A percentile compares a stretch with the other conserved stretches of the same genome.
phyloP scores from a whole-genome alignment of 768 basidiomycete species.

The Russula earlei region DNA sequence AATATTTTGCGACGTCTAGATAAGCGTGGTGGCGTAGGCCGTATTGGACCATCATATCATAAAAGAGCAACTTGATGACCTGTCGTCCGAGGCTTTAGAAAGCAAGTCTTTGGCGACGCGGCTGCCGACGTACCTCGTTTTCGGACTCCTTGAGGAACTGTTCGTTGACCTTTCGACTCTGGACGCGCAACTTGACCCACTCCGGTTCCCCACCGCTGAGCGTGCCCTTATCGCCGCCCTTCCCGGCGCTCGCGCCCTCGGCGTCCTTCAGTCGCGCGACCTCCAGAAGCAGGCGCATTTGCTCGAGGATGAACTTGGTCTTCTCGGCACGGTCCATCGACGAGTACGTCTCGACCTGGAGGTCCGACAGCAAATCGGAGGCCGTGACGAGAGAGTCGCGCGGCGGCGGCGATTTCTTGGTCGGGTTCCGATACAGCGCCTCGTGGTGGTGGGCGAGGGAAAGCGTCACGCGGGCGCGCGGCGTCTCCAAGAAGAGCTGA shows the following conservation, averaged over 20 bases:
- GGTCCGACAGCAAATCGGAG: conserved; percentile 84
- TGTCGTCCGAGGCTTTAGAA: conserved; percentile 27
- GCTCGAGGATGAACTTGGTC: conserved; percentile 95
- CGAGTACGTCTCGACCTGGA: conserved; percentile 98
- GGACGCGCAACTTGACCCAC: conserved; percentile 89
- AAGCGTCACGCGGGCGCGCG: conserved; percentile 88
- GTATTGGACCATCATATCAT: conserved; percentile 93
- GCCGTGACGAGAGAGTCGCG: conserved; percentile 70
- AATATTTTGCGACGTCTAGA: conserved; percentile 90
- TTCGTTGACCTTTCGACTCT: conserved; percentile 89
- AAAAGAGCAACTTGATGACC: conserved; percentile 94
- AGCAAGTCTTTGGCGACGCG: background rate
- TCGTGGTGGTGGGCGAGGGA: conserved; percentile 83
- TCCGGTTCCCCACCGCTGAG: conserved; percentile 73
- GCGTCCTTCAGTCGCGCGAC: conserved; percentile 70
- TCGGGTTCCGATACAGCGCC: conserved; percentile 41
- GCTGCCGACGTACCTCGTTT: conserved; percentile 58
- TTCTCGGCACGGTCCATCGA: conserved; percentile 98
- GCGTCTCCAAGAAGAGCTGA: conserved; percentile 94
- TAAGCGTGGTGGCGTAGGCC: conserved; percentile 78
- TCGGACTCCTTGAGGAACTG: conserved; percentile 81
- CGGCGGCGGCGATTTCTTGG: conserved; percentile 29
- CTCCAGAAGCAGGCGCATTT: conserved; percentile 83
- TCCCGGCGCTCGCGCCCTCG: conserved; percentile 47
- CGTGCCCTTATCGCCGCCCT: conserved; percentile 40